These are phyloP conservation scores for Breviolum minutum DNA, from an alignment of 73 alveolate species.

Conservation along the genomic window DNA sequence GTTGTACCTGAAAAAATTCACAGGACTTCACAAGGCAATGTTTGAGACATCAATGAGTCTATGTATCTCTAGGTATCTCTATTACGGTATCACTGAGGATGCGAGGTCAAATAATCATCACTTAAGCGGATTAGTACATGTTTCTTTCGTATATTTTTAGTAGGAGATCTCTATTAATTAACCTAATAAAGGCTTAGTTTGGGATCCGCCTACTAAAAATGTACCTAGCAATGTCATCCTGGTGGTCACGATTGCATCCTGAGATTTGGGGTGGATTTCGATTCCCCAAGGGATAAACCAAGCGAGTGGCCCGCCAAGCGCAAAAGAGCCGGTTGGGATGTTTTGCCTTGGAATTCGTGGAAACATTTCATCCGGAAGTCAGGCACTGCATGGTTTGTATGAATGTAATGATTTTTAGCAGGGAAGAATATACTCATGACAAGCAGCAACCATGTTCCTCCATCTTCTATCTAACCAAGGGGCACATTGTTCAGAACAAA, in stretches of 20 bases:
- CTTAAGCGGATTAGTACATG: too few relatives aligned
- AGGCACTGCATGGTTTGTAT: background rate
- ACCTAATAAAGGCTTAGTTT: too few relatives aligned
- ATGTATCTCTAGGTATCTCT: too few relatives aligned
- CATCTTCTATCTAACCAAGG: background rate
- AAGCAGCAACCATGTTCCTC: background rate
- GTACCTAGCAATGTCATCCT: too few relatives aligned
- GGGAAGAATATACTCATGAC: background rate
- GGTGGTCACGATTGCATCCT: too few relatives aligned
- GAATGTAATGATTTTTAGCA: background rate
- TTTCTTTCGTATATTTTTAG: too few relatives aligned
- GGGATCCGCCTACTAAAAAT: too few relatives aligned
- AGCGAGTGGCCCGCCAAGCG: slow-evolving; percentile 34
- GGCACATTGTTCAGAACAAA: slow-evolving; percentile 77
- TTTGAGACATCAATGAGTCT: background rate
- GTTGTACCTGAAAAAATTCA: background rate
- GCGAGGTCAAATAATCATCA: too few relatives aligned
- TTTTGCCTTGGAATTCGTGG: background rate
- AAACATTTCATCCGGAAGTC: background rate
- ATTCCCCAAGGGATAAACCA: too few relatives aligned
- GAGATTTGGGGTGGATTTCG: too few relatives aligned
- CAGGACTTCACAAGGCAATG: background rate
- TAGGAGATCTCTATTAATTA: too few relatives aligned
- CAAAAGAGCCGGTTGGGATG: slow-evolving; percentile 79
- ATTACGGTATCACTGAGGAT: too few relatives aligned